Evolutionary conservation across 345 rosid species (phyloP), one percentile per base, ranked within the genome.

Genomic region (Pelargonium nanum): DNA sequence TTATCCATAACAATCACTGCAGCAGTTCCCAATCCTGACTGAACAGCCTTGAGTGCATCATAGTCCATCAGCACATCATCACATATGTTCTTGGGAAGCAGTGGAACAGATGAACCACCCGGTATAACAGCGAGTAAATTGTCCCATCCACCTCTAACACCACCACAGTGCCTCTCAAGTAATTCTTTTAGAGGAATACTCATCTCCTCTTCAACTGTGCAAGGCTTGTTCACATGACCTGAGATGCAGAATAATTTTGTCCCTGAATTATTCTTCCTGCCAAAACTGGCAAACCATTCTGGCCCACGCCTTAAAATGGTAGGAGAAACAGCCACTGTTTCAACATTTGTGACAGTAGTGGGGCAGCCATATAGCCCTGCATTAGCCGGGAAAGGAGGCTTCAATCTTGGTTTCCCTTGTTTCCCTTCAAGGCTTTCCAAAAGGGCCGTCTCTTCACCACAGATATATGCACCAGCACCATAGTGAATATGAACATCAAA

Each of bases 321-420:
- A 64, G 99, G 99, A 58, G 99, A 93, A 74, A 93, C 96, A 53
- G 97, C 94, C 30, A 93, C 92, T 2, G 97, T 89, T 75, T 93
- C 99, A 53, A 89, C 99, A 68, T 89, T 93, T 57, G 97, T 89
- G 44, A 89, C 97, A 60, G 99, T 93, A 24, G 95, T 86, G 55
- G 96, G 99, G 64, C 97, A 93, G 67, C 99, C 99, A 64, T 89
- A 93, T 62, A 93, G 77, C 48, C 99, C 97, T 16, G 96, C 89
- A 83, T 89, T 89, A 56, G 96, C 99, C 54, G 97, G 99, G 81
- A 87, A 93, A 30, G 99, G 97, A 70, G 99, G 99, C 86, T 93
- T 93, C 88, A 93, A 75, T 75, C 99, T 82, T 54, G 98, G 98
- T 60, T 92, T 92, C 56, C 96, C 96, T 76, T 92, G 98, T 64